Conservation (phyloP, 768 basidiomycete genomes). For the Tricholoma sp. region DNA sequence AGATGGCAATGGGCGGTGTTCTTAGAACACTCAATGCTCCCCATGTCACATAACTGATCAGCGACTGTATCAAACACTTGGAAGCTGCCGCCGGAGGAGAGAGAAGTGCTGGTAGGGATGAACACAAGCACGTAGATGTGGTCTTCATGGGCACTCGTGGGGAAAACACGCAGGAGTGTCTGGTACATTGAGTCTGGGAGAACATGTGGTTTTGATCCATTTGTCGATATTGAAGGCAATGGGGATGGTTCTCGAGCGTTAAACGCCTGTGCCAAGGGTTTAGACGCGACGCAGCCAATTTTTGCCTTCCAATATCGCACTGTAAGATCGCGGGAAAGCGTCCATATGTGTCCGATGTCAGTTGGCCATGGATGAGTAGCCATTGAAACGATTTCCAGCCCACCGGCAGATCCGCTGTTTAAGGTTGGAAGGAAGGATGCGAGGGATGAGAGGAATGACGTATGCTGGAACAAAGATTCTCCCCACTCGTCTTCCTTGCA, state of each 20-base stretch:
- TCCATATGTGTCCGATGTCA: slow-evolving; percentile 71
- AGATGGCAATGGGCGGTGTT: slow-evolving; percentile 64
- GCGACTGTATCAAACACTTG: slow-evolving; percentile 51
- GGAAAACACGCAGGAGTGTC: slow-evolving; percentile 61
- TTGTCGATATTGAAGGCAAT: slow-evolving; percentile 24
- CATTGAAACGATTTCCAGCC: slow-evolving; percentile 63
- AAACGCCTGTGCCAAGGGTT: slow-evolving; percentile 36
- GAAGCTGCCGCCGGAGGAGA: slow-evolving; percentile 76
- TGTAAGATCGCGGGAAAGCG: slow-evolving; percentile 81
- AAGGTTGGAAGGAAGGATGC: slow-evolving; percentile 60
- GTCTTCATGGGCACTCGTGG: slow-evolving; percentile 39
- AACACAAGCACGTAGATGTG: slow-evolving; percentile 65
- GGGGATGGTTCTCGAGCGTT: slow-evolving; percentile 29
- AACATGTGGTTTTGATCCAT: slow-evolving; percentile 32
- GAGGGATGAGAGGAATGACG: slow-evolving; percentile 61
- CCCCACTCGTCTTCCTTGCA: slow-evolving; percentile 58
- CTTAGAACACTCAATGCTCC: slow-evolving; percentile 53
- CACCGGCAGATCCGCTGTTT: slow-evolving; percentile 39
- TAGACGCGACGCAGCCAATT: slow-evolving; percentile 65
- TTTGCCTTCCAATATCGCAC: slow-evolving; percentile 82
- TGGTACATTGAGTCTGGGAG: slow-evolving; percentile 59
- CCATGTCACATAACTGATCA: slow-evolving; percentile 56
- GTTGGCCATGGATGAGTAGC: slow-evolving; percentile 73
- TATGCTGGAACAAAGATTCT: slow-evolving; percentile 59
- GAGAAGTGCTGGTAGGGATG: slow-evolving; percentile 59